Base-by-base conservation (phyloP, 805 yeast species). In the Zygosaccharomyces gambellarensis region DNA sequence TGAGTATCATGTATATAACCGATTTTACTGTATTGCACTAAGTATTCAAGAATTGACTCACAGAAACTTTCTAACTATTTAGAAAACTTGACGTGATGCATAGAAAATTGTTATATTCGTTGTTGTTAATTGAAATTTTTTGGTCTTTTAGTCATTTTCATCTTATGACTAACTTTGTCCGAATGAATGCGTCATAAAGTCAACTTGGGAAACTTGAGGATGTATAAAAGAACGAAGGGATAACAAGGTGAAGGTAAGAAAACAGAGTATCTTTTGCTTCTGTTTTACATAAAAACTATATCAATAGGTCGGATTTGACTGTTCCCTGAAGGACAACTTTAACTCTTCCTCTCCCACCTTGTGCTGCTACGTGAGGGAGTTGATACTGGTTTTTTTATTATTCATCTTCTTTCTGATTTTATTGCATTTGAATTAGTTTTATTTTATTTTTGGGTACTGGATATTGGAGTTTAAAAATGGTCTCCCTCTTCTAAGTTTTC, bases 171-270 rank as follows among this genome's bases (percentile, higher is more conserved):
- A 42, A 42, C 45, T 42, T 42, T 25, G 25, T 34, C 38, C 38
- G 38, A 22, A 12, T 14, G 23, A 36, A 42, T 42, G 45, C 45
- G 45, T 42, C 45, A 42, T 30, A 42, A 29, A 27, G 21, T 42
- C 28, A 30, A 17, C 25, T 40, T n/a, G 34, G 22, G 30, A 42
- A 30, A 29, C n/a, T 30, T 17, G 5, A 41, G 22, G 11, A 8
- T 11, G 11, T 30, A 34, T 34, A 19, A 30, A 42, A 27, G 29
- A 28, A 27, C n/a, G 29, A 21, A 42, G 14, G 23, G 23, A 22
- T 14, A 12, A 23, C 28, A 25, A 23, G 14, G 17, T 30, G 19
- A 39, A 8, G 1, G 11, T 4, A 40, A 40, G 23, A 9, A 40
- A 27, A 40, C 4, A 28, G 17, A 11, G 17, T 8, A n/a, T 19